Evolutionary conservation across 768 basidiomycete genomes (phyloP).

Genomic region (Pleurotus cornucopiae): DNA sequence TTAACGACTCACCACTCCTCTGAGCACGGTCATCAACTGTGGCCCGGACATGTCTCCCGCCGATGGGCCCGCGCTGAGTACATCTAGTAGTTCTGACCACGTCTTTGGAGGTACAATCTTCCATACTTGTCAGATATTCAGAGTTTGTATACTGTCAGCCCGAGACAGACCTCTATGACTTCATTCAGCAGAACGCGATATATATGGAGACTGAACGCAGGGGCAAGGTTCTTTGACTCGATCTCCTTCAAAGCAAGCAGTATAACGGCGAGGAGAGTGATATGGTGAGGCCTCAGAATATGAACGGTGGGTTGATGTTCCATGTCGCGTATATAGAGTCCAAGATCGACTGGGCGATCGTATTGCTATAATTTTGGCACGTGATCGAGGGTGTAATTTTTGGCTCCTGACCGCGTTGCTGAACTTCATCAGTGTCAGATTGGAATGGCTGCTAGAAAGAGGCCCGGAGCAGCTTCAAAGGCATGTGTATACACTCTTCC

Average conservation of each 20-base stretch:
- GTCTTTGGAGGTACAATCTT: constrained; percentile 66
- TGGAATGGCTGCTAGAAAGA: constrained; percentile 26
- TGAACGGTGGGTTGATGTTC: constrained; percentile 58
- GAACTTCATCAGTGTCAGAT: constrained; percentile 16
- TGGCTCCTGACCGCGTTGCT: background rate
- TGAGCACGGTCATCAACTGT: constrained; percentile 43
- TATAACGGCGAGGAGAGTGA: constrained; percentile 62
- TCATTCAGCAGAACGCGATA: constrained; percentile 68
- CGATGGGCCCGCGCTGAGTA: constrained; percentile 41
- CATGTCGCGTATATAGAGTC: constrained; percentile 7
- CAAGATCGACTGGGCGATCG: background rate
- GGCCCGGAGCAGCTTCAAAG: constrained; percentile 24
- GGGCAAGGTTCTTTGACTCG: constrained; percentile 47
- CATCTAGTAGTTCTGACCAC: constrained; percentile 43
- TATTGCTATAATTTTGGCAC: background rate
- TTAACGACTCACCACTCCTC: constrained; percentile 24
- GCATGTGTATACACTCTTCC: constrained; percentile 14
- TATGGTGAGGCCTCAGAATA: constrained; percentile 72
- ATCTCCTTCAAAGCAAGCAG: constrained; percentile 60
- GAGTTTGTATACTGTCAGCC: background rate
- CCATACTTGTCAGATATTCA: background rate
- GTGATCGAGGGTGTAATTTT: background rate
- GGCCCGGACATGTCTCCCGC: constrained; percentile 36
- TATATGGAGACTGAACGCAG: constrained; percentile 55
- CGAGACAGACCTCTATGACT: constrained; percentile 57